A percentile compares a stretch with the other conserved stretches of the same genome.
phyloP scores from a whole-genome alignment of 2,329 filamentous ascomycete genomes.

The Fusarium avenaceum region DNA sequence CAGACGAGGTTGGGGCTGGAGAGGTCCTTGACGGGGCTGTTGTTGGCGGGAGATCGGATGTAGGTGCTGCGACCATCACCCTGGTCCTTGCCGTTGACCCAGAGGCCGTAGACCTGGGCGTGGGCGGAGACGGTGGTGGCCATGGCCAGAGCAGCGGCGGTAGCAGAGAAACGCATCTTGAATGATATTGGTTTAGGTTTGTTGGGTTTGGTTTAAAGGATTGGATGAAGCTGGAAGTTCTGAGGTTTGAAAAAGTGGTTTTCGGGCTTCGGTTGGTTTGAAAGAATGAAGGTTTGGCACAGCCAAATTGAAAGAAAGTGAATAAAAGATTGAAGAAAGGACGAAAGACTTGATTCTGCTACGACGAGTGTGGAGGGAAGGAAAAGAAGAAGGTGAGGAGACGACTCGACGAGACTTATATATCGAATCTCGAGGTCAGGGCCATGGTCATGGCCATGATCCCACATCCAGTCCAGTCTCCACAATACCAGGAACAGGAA shows the following conservation, averaged over 20 bases:
- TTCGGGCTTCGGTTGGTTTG: constrained; percentile 40
- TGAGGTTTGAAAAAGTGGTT: constrained; percentile 18
- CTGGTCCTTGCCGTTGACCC: constrained; percentile 62
- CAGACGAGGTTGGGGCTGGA: constrained; percentile 58
- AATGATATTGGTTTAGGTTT: constrained; percentile 19
- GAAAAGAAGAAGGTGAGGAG: constrained; percentile 8
- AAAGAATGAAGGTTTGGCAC: constrained; percentile 51
- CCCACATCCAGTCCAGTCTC: no score
- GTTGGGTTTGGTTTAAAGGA: constrained; percentile 36
- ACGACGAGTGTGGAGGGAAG: constrained; percentile 44
- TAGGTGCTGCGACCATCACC: constrained; percentile 58
- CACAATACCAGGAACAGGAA: no score
- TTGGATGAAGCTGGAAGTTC: constrained; percentile 43
- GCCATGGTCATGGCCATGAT: neutral
- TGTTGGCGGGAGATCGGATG: constrained; percentile 61
- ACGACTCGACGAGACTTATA: constrained; percentile 39
- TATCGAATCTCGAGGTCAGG: constrained; percentile 23
- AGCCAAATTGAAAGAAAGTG: constrained; percentile 50
- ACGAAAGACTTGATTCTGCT: constrained; percentile 42
- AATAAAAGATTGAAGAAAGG: constrained; percentile 36
- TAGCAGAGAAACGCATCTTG: constrained; percentile 55
- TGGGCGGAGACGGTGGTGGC: constrained; percentile 59
- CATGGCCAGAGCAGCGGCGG: constrained; percentile 54
- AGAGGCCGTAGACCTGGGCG: constrained; percentile 61
- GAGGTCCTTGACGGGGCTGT: constrained; percentile 62